Percentiles rank a stretch among this genome's conserved stretches.
Conservation (phyloP, 2,329 filamentous ascomycete species). For the Paecilomyces formosus region DNA sequence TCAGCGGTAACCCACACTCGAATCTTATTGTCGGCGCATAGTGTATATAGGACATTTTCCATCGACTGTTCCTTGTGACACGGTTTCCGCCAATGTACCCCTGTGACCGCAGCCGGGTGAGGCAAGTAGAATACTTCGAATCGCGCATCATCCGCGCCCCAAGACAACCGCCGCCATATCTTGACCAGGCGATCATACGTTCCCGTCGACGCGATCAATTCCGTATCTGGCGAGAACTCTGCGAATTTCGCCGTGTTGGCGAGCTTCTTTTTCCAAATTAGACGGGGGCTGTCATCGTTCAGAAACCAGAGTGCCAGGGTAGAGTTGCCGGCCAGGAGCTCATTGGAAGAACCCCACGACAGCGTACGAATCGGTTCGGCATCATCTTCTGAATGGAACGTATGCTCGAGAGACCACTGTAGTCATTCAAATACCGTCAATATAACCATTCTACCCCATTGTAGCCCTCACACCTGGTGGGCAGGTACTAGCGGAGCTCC, state of each 20-base stretch:
- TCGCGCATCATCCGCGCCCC: conserved; percentile 70
- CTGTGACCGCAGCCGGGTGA: conserved; percentile 76
- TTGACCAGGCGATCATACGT: conserved; percentile 77
- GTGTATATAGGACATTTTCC: conserved; percentile 84
- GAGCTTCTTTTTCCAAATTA: conserved; percentile 66
- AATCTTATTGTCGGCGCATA: conserved; percentile 71
- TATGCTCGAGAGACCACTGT: conserved; percentile 54
- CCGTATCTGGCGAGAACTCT: conserved; percentile 76
- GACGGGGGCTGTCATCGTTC: conserved; percentile 32
- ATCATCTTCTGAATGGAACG: conserved; percentile 37
- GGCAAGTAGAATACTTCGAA: conserved; percentile 87
- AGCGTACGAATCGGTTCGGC: conserved; percentile 48
- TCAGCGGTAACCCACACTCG: conserved; percentile 79
- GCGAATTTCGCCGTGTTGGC: conserved; percentile 69
- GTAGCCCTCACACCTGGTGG: conserved; percentile 39
- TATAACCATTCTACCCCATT: not conserved
- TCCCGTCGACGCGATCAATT: conserved; percentile 75
- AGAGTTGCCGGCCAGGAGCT: conserved; percentile 70
- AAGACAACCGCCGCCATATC: conserved; percentile 82
- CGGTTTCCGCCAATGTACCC: conserved; percentile 77
- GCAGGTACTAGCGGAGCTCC: conserved; percentile 5
- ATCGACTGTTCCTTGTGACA: conserved; percentile 68
- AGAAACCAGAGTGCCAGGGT: conserved; percentile 63
- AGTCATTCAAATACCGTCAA: conserved; percentile 14
- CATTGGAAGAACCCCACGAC: conserved; percentile 82